Base-by-base conservation (phyloP, 164 flowering plant genomes). In the Aristolochia contorta region DNA sequence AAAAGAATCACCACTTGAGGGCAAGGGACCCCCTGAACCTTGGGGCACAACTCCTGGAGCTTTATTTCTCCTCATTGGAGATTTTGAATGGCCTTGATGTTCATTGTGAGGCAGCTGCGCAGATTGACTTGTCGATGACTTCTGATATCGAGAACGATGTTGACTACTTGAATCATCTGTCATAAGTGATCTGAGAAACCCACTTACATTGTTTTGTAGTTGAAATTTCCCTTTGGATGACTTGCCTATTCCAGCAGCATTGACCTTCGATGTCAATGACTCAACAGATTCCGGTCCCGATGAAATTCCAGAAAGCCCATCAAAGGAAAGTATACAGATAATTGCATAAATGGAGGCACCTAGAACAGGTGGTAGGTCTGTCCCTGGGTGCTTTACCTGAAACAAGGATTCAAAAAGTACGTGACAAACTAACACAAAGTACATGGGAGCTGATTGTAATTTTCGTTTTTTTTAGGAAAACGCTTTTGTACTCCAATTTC, bases 341-440 rank as follows among this genome's bases (percentile, higher is more conserved):
- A 82, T 70, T n/a, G 95, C 85, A 72, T 78, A 63, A 16, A 86
- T 25, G 12, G 96, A 83, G 25, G 85, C 83, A 33, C 69, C 83
- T 18, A 93, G 86, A 67, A 45, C 70, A 20, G 85, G 87, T 57
- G 96, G 95, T 61, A 93, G 85, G 70, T 65, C 74, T 52, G 69
- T 54, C 1, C 56, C 71, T 37, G 97, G 88, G 69, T 84, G 54
- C 43, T 63, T 75, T 27, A 83, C 92, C 99, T 93, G 61, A 30
- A 74, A 72, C 65, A 60, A n/a, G 59, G 10, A 49, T 27, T 20
- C 12, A 8, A 18, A 27, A 12, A n/a, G n/a, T n/a, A 27, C n/a
- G 19, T 32, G 10, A 27, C 30, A 27, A 27, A 27, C 30, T 27
- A 27, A 2, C 30, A 27, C 30, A 27, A 27, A 27, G 30, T 27